Conservation (phyloP, 1,284 basidiomycete species). For the Sporisorium sorghi region DNA sequence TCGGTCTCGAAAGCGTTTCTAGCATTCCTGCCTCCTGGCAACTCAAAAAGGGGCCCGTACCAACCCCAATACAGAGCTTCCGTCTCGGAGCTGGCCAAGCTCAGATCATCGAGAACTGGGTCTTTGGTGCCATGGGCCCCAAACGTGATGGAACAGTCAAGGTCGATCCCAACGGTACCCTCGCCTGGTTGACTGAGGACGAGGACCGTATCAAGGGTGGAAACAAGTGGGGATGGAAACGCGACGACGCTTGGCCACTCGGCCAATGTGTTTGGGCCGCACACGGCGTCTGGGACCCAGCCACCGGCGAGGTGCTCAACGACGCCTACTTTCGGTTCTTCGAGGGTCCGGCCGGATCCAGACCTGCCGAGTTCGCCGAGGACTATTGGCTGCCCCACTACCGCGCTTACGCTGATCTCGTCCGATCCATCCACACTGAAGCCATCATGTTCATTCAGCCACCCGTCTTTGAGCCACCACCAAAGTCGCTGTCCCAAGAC, state of each 20-base stretch:
- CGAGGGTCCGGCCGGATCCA: slow-evolving; percentile 69
- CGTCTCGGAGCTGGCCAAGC: slow-evolving; percentile 86
- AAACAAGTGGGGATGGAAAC: slow-evolving; percentile 80
- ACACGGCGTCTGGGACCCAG: slow-evolving; percentile 89
- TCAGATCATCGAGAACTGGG: slow-evolving; percentile 86
- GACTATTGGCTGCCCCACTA: slow-evolving; percentile 89
- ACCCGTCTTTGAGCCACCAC: slow-evolving; percentile 86
- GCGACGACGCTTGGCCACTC: slow-evolving; percentile 81
- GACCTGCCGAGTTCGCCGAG: slow-evolving; percentile 75
- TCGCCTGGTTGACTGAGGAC: slow-evolving; percentile 59
- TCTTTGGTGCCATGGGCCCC: slow-evolving; percentile 84
- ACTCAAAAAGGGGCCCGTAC: slow-evolving; percentile 84
- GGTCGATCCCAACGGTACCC: slow-evolving; percentile 82
- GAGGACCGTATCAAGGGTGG: slow-evolving; percentile 55
- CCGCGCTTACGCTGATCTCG: slow-evolving; percentile 75
- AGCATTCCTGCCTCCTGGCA: slow-evolving; percentile 64
- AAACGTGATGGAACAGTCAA: slow-evolving; percentile 78
- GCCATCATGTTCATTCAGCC: slow-evolving; percentile 92
- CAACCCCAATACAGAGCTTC: slow-evolving; percentile 86
- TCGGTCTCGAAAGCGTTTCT: slow-evolving; percentile 77
- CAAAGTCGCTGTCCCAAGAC: slow-evolving; percentile 72
- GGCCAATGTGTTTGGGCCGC: slow-evolving; percentile 89
- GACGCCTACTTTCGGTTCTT: slow-evolving; percentile 80
- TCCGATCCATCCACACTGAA: slow-evolving; percentile 81
- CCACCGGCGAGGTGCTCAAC: slow-evolving; percentile 77